Evolutionary conservation across 1,139 yeast genomes (phyloP), one percentile per base, ranked within the genome.

Genomic region (Scheffersomyces segobiensis): DNA sequence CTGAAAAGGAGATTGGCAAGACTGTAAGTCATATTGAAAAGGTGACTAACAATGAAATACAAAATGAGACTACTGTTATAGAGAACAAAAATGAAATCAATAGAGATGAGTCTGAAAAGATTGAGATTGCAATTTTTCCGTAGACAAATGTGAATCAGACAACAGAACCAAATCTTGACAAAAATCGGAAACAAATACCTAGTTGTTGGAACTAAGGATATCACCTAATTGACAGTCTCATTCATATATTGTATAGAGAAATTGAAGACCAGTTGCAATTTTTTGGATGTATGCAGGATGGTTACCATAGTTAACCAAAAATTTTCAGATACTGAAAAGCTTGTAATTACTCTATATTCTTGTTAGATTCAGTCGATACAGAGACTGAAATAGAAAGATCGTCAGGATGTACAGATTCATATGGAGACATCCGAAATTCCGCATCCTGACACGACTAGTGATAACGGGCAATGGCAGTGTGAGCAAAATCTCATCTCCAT

Each of bases 1-100:
- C 49, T 22, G 58, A 48, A 48, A 53, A 58, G 21, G 56, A 56
- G 46, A 52, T 12, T 24, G 56, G 47, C 42, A 17, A 32, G 17
- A 32, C 14, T 32, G 42, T 10, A 3, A 32, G 8, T 24, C 32
- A 24, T 6, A 24, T 24, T 24, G 32, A 24, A 24, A 24, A 24
- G 32, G 32, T 24, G 32, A 24, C 32, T 10, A 24, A 2, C 32
- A 24, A 3, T 24, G 32, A 24, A 24, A 24, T 24, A 6, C 32
- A 24, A 24, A 2, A 24, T 24, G 32, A 24, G 32, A 24, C 32
- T 24, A 24, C 5, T n/a, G n/a, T n/a, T 24, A 24, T 24, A 24
- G 10, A 24, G 8, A 24, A 24, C 8, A 24, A 24, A 24, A 24
- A 24, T 24, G 32, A 24, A 24, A 24, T 24, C 32, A 24, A 7